Evolutionary conservation across 441 rosid species (phyloP).

Genomic region (Erodium trifolium): DNA sequence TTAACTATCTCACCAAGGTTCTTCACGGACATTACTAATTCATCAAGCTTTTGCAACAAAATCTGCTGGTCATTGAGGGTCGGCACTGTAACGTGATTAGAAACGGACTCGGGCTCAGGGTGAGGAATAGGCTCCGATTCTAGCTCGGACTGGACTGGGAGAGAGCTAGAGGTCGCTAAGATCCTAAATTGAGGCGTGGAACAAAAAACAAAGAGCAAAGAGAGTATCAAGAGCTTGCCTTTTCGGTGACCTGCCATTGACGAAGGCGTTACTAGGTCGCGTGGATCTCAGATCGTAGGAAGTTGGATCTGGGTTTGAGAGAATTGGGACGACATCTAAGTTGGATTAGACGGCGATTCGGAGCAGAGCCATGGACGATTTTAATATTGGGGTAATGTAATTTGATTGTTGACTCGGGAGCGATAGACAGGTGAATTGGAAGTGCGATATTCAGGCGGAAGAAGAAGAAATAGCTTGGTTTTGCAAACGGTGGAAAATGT

Average conservation of each 20-base stretch:
- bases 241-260: constrained; percentile 43
- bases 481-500: background rate
- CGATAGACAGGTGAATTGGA: background rate
- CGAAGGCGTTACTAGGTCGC: constrained; percentile 18
- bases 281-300: constrained; percentile 24
- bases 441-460: background rate
- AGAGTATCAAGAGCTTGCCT: constrained; percentile 41
- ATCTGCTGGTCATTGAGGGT: constrained; percentile 31
- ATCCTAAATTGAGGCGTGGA: constrained; percentile 8
- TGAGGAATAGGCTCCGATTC: constrained; percentile 16
- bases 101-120: constrained; percentile 15
- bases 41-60: constrained; percentile 55
- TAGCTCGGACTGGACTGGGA: constrained; percentile 25
- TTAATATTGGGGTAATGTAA: no score
- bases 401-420: no score
- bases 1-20: constrained; percentile 56
- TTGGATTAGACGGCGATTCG: constrained; percentile 20
- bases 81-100: constrained; percentile 15
- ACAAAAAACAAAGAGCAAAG: constrained; percentile 30
- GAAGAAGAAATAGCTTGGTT: background rate
- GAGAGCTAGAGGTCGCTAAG: constrained; percentile 20
- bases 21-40: constrained; percentile 35
- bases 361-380: background rate
- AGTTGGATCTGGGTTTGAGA: constrained; percentile 31
- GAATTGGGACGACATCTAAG: constrained; percentile 38